Base-by-base conservation (phyloP, 2,329 filamentous ascomycete species). In the Sporothrix phasma region DNA sequence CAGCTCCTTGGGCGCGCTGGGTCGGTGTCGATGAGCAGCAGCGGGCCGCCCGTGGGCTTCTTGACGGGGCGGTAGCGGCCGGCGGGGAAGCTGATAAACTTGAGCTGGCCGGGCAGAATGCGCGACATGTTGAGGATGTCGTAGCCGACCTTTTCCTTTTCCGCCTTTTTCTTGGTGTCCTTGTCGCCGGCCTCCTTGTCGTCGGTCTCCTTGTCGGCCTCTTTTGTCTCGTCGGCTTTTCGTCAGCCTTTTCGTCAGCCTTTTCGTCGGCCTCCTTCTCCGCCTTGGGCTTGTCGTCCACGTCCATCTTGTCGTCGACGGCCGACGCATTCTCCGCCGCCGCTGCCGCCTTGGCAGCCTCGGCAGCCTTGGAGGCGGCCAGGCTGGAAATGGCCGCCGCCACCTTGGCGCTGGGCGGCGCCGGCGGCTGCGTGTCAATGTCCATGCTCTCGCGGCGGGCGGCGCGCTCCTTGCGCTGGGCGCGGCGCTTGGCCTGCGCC, bases 101-200 rank as follows among this genome's bases (percentile, higher is more conserved):
- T 96, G 72, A 97, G 84, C 78, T 99, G 94, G 54, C 86, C 85
- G 1, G 92, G 94, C 56, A 99, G 84, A 41, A 99, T 92, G 70
- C 94, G 85, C 63, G 89, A 95, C 91, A 99, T 95, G 80, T 99
- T 99, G 73, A 94, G 90, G 67, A 99, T 84, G 68, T 97, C 92
- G 74, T 94, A 97, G 69, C 94, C 94, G 65, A 96, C 84, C 84
- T 96, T 97, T 79, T 99, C 94, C 80, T 94, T 95, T 76, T 97
- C 92, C 0, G 81, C 79, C 81, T 94, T 95, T 83, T 95, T 96
- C 84, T 93, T 96, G 43, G 81, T 78, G 15, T 87, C 84, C 45
- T 94, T 95, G 83, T 95, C 96, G 84, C 87, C 84, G 46, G 79
- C 76, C 54, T 88, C 85, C 67, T 83, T 84, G 39, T 78, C 73